These are phyloP conservation scores for Microstegium vimineum DNA, from an alignment of 176 grass and related monocot species.

Conservation along the genomic window DNA sequence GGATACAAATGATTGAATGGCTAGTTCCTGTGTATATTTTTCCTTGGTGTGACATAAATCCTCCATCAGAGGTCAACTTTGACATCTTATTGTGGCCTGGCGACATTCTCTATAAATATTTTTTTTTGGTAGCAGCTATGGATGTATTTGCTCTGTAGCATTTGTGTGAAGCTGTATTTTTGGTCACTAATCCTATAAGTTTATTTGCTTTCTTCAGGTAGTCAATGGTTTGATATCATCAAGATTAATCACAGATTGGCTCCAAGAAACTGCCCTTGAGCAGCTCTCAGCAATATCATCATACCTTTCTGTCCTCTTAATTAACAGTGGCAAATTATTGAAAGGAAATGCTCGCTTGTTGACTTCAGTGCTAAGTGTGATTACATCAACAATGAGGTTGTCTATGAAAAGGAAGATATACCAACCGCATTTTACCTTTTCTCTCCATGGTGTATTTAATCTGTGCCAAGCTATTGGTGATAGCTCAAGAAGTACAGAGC, in stretches of 20 bases:
- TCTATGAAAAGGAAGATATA: slow-evolving; percentile 94
- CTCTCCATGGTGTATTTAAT: slow-evolving; percentile 57
- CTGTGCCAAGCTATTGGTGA: slow-evolving; percentile 56
- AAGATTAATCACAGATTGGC: slow-evolving; percentile 61
- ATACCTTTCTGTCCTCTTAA: slow-evolving; percentile 49
- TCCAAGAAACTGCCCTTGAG: slow-evolving; percentile 80
- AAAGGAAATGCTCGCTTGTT: slow-evolving; percentile 54
- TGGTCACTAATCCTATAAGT: not conserved
- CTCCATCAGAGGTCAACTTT: not conserved
- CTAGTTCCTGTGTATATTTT: not conserved
- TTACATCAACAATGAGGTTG: slow-evolving; percentile 71
- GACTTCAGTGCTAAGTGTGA: slow-evolving; percentile 61
- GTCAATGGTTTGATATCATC: slow-evolving; percentile 56
- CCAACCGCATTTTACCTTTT: slow-evolving; percentile 87
- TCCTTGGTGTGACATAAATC: not conserved
- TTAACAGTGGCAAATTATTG: slow-evolving; percentile 43
- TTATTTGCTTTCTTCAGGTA: slow-evolving; percentile 54
- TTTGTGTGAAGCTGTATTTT: slow-evolving; percentile 9
- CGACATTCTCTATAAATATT: not conserved
- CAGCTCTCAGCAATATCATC: slow-evolving; percentile 68
- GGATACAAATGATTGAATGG: not conserved
- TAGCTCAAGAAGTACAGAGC: slow-evolving; percentile 49
- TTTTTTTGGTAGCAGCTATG: not conserved
- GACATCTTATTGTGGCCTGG: slow-evolving; percentile 9
- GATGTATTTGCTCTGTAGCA: not conserved